Evolutionary conservation across 139 green algal species (phyloP).

Genomic region (Volvox africanus): DNA sequence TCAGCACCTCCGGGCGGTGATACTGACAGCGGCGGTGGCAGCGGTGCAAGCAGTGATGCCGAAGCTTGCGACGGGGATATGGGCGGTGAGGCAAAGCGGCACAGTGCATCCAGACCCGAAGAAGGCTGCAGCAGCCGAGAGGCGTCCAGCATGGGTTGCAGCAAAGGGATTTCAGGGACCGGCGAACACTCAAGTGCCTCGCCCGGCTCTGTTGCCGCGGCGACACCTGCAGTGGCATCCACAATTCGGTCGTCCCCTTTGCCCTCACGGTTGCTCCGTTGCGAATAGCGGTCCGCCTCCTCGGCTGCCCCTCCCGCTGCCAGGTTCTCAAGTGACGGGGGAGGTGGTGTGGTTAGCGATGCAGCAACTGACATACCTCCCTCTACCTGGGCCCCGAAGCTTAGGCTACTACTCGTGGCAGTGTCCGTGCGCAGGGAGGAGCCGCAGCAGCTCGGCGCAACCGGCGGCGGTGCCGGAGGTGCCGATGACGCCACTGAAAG

Average conservation of each 20-base stretch:
- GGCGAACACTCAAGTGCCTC: not conserved
- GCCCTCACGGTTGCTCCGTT: no score
- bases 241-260: not conserved
- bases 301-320: no score
- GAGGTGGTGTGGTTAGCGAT: not conserved
- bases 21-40: not conserved
- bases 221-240: not conserved
- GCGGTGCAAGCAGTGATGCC: not conserved
- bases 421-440: not conserved
- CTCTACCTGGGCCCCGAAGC: not conserved
- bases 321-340: not conserved
- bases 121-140: not conserved
- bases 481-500: not conserved
- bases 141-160: not conserved
- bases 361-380: not conserved
- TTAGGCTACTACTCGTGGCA: conserved; percentile 10
- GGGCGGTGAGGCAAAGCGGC: not conserved
- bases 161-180: not conserved
- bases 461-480: not conserved
- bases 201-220: not conserved
- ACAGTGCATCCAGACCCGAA: not conserved
- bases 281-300: no score
- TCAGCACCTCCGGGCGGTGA: not conserved
- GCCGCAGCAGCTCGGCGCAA: not conserved
- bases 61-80: not conserved